Percentiles rank a stretch among this genome's conserved stretches.
Conservation (phyloP, 2,329 filamentous ascomycete genomes). For the Nemania sp. region DNA sequence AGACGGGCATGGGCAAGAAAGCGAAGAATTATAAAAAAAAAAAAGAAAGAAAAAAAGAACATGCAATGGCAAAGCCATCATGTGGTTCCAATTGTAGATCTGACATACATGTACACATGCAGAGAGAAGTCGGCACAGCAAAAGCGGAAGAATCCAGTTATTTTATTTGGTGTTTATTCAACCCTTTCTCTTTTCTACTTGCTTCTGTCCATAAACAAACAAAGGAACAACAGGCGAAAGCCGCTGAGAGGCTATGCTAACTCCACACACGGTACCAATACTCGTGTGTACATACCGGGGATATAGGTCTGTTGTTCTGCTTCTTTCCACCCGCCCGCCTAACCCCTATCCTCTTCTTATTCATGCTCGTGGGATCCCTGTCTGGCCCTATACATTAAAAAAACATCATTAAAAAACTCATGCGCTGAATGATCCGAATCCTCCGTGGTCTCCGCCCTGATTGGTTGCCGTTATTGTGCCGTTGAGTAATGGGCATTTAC, state of each 20-base stretch:
- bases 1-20: background rate
- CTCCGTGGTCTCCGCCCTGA: conserved; percentile 66
- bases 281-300: background rate
- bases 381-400: background rate
- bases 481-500: conserved; percentile 84
- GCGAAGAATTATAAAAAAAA: background rate
- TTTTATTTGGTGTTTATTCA: background rate
- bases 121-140: conserved; percentile 7
- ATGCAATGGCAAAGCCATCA: conserved; percentile 8
- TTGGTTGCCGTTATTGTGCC: conserved; percentile 78
- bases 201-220: background rate
- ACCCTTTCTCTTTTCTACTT: background rate
- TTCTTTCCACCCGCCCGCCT: conserved; percentile 3
- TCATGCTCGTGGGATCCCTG: background rate
- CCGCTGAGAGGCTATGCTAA: conserved; percentile 6
- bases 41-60: background rate
- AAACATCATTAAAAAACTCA: conserved; percentile 38
- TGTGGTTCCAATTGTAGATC: conserved; percentile 19
- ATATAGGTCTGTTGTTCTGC: background rate
- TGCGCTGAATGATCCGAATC: conserved; percentile 68
- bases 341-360: background rate
- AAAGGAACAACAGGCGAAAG: background rate
- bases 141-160: conserved; percentile 1
- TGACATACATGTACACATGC: conserved; percentile 3
- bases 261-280: conserved; percentile 5